Evolutionary conservation across 1,284 basidiomycete species (phyloP).

Genomic region (Xerocomus amazonicus): DNA sequence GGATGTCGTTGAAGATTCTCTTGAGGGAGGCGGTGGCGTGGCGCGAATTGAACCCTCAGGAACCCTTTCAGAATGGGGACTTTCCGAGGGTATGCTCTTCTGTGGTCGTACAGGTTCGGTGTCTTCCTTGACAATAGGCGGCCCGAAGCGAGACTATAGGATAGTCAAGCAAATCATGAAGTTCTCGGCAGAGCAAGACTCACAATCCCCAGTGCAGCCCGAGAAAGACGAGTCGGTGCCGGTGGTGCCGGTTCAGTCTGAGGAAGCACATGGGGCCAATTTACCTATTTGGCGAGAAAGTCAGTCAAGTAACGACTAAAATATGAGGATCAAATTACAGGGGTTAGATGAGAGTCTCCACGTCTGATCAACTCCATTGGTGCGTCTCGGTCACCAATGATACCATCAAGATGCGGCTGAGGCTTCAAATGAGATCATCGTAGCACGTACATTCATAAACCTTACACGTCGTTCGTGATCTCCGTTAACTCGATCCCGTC

Average conservation of each 20-base stretch:
- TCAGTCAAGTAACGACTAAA: conserved; percentile 6
- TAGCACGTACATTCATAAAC: neutral
- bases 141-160: conserved; percentile 33
- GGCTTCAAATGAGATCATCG: conserved; percentile 5
- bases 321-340: conserved; percentile 10
- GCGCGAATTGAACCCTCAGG: conserved; percentile 22
- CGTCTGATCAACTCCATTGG: conserved; percentile 6
- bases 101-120: conserved; percentile 6
- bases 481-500: conserved; percentile 14
- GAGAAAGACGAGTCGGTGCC: conserved; percentile 14
- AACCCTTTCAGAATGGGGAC: conserved; percentile 8
- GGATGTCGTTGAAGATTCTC: conserved; percentile 30
- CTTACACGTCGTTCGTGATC: conserved; percentile 26
- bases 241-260: conserved; percentile 9
- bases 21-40: conserved; percentile 29
- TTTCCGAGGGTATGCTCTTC: conserved; percentile 18
- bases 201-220: conserved; percentile 19
- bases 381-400: conserved; percentile 1
- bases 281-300: conserved; percentile 10
- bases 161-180: neutral
- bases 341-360: conserved; percentile 15
- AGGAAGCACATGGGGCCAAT: conserved; percentile 4
- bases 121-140: conserved; percentile 26
- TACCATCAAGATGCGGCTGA: conserved; percentile 16
- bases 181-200: neutral